Conservation (phyloP, 208 protist species). For the Trypanosoma cruzi region DNA sequence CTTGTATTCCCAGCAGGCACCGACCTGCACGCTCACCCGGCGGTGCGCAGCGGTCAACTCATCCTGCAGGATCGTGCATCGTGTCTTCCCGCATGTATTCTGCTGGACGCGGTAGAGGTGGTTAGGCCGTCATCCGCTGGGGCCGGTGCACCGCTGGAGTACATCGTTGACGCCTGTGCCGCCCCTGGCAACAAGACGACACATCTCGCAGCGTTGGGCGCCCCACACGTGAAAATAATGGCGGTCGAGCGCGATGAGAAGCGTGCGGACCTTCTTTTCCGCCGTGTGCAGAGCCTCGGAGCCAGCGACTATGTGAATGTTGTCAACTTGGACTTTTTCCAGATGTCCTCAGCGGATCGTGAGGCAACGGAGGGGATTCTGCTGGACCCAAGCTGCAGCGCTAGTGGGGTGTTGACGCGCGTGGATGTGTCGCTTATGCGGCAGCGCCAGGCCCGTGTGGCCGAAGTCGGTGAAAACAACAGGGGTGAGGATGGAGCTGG, state of each 20-base stretch:
- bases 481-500: conserved; percentile 9
- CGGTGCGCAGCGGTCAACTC: conserved; percentile 82
- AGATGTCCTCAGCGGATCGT: conserved; percentile 73
- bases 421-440: conserved; percentile 79
- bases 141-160: conserved; percentile 50
- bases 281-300: conserved; percentile 65
- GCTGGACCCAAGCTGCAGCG: conserved; percentile 93
- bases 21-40: conserved; percentile 85
- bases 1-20: conserved; percentile 88
- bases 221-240: conserved; percentile 75
- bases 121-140: conserved; percentile 9
- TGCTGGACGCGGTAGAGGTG: conserved; percentile 73
- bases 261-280: conserved; percentile 63
- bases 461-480: conserved; percentile 11
- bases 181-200: conserved; percentile 94
- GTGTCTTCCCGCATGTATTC: conserved; percentile 89
- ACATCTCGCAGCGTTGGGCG: conserved; percentile 79
- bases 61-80: conserved; percentile 91
- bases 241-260: conserved; percentile 84
- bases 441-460: conserved; percentile 24
- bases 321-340: conserved; percentile 88
- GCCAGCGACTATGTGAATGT: conserved; percentile 79
- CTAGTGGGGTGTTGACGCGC: conserved; percentile 85
- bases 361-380: conserved; percentile 84
- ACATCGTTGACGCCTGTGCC: conserved; percentile 91